Percentiles rank a stretch among this genome's conserved stretches.
phyloP scores from a whole-genome alignment of 495 filamentous ascomycete genomes.

The Penicillium paxilli region DNA sequence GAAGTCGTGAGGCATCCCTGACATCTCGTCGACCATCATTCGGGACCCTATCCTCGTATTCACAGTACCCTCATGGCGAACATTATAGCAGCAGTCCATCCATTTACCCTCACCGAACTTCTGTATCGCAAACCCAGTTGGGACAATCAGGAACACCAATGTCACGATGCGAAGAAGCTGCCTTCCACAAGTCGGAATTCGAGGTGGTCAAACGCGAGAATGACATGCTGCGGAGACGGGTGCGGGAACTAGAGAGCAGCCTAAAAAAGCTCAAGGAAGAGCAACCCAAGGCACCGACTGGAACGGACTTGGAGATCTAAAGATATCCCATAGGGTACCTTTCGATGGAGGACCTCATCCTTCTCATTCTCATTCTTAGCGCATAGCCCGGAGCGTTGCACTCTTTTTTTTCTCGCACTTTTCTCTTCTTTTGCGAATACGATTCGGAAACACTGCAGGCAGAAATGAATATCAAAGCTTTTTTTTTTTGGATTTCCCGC shows the following conservation, averaged over 20 bases:
- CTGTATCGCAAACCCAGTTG: conserved; percentile 30
- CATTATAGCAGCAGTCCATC: conserved; percentile 26
- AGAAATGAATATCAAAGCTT: conserved; percentile 11
- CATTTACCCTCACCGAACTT: conserved; percentile 33
- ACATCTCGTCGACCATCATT: conserved; percentile 44
- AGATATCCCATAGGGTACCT: not conserved
- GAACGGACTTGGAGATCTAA: not conserved
- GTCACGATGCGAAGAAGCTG: conserved; percentile 66
- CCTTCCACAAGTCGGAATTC: conserved; percentile 66
- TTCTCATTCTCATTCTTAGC: not conserved
- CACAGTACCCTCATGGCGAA: conserved; percentile 31
- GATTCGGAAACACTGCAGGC: conserved; percentile 12
- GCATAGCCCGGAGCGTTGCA: conserved; percentile 1
- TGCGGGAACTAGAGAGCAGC: conserved; percentile 67
- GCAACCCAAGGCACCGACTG: not conserved
- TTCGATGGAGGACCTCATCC: no score
- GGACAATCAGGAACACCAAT: conserved; percentile 23
- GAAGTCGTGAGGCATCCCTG: conserved; percentile 45
- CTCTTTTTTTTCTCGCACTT: no score
- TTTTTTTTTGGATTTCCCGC: conserved; percentile 3
- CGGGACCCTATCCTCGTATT: conserved; percentile 34
- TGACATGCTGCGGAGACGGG: conserved; percentile 67
- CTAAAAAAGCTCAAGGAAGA: conserved; percentile 29
- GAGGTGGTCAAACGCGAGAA: conserved; percentile 79
- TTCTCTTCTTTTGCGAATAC: no score